Base-by-base conservation (phyloP, 257 asterid genomes). In the Salvia miltiorrhiza region DNA sequence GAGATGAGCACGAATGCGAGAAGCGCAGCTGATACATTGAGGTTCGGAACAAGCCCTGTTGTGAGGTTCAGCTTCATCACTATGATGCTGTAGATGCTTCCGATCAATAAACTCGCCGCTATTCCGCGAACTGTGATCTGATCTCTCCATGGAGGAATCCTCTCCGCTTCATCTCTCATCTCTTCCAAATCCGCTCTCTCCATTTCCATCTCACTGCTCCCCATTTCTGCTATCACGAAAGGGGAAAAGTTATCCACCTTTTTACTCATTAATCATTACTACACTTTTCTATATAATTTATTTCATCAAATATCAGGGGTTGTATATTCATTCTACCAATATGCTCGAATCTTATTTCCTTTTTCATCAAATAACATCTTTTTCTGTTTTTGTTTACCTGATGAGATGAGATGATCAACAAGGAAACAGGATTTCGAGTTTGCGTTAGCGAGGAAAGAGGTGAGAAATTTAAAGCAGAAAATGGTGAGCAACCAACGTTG, bases 11-110 rank as follows among this genome's bases (percentile, higher is more conserved):
- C 84, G 37, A 77, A 89, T 12, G 96, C 98, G 68, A 92, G 84
- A 57, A 92, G 88, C 21, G 97, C 96, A 32, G 96, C 98, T 7
- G 98, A 92, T 41, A 92, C 96, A 62, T 87, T 89, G 54, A 92
- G 92, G 67, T 89, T 92, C 0, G 98, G 98, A 45, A 88, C 88
- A n/a, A 92, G 96, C 23, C 98, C 98, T 0, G 98, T 89, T 11
- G 95, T 86, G 37, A 92, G 95, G 63, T 82, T 81, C 5, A 92
- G 88, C 84, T 92, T 92, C 94, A 80, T 87, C 45, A 84, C 97
- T 9, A 92, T 86, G 66, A 87, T 78, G 64, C 98, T 87, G 54
- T 87, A 92, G 24, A 92, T 77, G 3, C 81, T 63, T 23, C 98
- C 96, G 45, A 89, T 87, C 7, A 86, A 0, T 23, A 80, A 23